Evolutionary conservation across 1,139 yeast genomes (phyloP).

Genomic region (Saccharomyces pastorianus): DNA sequence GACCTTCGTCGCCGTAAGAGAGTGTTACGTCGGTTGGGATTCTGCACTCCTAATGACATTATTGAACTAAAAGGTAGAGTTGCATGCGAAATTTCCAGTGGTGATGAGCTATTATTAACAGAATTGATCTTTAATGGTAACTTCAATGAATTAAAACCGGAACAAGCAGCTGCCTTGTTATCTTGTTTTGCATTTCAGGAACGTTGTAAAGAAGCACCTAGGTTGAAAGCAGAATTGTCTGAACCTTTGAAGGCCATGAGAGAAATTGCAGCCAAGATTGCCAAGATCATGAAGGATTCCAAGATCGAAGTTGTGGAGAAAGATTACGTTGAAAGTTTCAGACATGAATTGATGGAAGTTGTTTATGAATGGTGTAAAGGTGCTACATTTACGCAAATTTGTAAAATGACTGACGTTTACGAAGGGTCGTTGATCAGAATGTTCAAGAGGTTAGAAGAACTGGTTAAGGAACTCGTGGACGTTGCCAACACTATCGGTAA

Average conservation of each 20-base stretch:
- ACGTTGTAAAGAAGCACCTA: slow-evolving; percentile 80
- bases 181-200: slow-evolving; percentile 97
- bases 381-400: slow-evolving; percentile 88
- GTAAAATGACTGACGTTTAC: slow-evolving; percentile 97
- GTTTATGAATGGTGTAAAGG: slow-evolving; percentile 96
- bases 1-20: slow-evolving; percentile 88
- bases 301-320: slow-evolving; percentile 83
- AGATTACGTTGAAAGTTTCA: slow-evolving; percentile 83
- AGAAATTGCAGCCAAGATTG: slow-evolving; percentile 84
- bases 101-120: slow-evolving; percentile 82
- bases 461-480: slow-evolving; percentile 77
- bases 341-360: slow-evolving; percentile 93
- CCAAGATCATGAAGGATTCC: slow-evolving; percentile 80
- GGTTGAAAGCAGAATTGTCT: slow-evolving; percentile 76
- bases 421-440: slow-evolving; percentile 93
- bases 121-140: slow-evolving; percentile 93
- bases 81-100: slow-evolving; percentile 94
- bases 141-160: slow-evolving; percentile 77
- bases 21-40: slow-evolving; percentile 78
- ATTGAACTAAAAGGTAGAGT: slow-evolving; percentile 93
- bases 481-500: slow-evolving; percentile 94
- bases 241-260: slow-evolving; percentile 83
- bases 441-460: slow-evolving; percentile 88
- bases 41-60: slow-evolving; percentile 71
- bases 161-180: slow-evolving; percentile 83